Base-by-base conservation (phyloP, 2,329 filamentous ascomycete species). In the Pseudomassariella vexata region DNA sequence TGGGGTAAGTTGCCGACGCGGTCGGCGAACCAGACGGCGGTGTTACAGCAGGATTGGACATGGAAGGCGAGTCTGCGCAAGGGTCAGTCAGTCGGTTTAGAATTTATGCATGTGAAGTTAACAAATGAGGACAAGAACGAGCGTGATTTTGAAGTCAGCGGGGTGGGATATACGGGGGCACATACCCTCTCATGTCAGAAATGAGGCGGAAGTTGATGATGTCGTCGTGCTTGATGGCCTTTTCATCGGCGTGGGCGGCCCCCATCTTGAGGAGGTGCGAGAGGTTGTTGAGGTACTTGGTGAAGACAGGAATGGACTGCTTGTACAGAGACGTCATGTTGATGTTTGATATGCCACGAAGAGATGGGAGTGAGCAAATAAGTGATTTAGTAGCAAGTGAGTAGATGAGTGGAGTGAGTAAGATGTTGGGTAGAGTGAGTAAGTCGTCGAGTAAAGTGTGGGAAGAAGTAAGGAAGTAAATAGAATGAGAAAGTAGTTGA, bases 291-390 rank as follows among this genome's bases (percentile, higher is more conserved):
- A 44, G 34, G 28, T 37, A 39, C 24, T 44, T 36, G 16, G 33
- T 21, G 17, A 44, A 27, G 19, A 38, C 20, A 9, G 41, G 41
- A 19, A 44, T 30, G 8, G 40, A 43, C 24, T 41, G 38, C n/a
- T 39, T 37, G 34, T 41, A 41, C 6, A 43, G 30, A 5, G 38
- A 36, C 7, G 28, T 26, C 33, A 36, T 39, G 28, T 32, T 32
- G 25, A 24, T n/a, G 26, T 23, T 15, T 27, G 14, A 19, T 5
- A 9, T 27, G 24, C n/a, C n/a, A n/a, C n/a, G n/a, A n/a, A n/a
- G n/a, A n/a, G n/a, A n/a, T n/a, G n/a, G n/a, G n/a, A n/a, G n/a
- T n/a, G n/a, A n/a, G n/a, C n/a, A n/a, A n/a, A n/a, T n/a, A n/a
- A n/a, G n/a, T n/a, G n/a, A n/a, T n/a, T n/a, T n/a, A n/a, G n/a